These are phyloP conservation scores for Sporothrix curviconia DNA, from an alignment of 2,329 filamentous ascomycete genomes.

Conservation along the genomic window DNA sequence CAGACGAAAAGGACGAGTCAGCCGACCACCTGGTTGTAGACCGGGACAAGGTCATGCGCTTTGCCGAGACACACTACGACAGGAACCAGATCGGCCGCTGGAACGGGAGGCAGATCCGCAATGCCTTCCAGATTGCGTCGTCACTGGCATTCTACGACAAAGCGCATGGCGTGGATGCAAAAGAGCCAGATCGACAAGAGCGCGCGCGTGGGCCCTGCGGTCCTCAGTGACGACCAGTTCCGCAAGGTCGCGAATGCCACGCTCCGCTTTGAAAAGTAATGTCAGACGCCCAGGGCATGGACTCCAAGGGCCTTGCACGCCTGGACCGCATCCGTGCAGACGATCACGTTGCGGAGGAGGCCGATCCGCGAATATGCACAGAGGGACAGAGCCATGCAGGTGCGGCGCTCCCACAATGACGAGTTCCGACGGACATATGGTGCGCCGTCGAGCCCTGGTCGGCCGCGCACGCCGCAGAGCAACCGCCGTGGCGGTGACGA, in stretches of 20 bases:
- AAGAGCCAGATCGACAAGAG: background rate
- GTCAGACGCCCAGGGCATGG: background rate
- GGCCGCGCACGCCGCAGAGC: slow-evolving; percentile 2
- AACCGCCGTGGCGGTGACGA: background rate
- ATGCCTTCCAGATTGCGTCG: slow-evolving; percentile 27
- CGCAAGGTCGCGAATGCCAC: slow-evolving; percentile 1
- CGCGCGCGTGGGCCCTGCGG: background rate
- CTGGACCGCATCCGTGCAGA: slow-evolving; percentile 7
- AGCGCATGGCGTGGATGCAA: slow-evolving; percentile 10
- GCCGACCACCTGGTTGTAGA: slow-evolving; percentile 4
- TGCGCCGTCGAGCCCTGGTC: background rate
- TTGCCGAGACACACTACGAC: slow-evolving; percentile 13
- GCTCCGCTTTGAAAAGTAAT: slow-evolving; percentile 7
- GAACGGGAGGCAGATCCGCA: slow-evolving; percentile 33
- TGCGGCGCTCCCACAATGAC: background rate
- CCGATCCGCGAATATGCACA: background rate
- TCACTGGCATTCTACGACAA: slow-evolving; percentile 19
- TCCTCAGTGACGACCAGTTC: slow-evolving; percentile 10
- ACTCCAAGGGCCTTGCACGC: background rate
- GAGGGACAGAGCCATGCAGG: background rate
- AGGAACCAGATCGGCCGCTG: slow-evolving; percentile 10
- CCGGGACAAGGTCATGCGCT: slow-evolving; percentile 9
- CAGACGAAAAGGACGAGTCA: background rate
- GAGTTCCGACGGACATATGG: background rate
- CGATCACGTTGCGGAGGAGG: slow-evolving; percentile 3